A percentile compares a stretch with the other conserved stretches of the same genome.
Conservation (phyloP, 148 eudicot genomes). For the Euryodendron excelsum region DNA sequence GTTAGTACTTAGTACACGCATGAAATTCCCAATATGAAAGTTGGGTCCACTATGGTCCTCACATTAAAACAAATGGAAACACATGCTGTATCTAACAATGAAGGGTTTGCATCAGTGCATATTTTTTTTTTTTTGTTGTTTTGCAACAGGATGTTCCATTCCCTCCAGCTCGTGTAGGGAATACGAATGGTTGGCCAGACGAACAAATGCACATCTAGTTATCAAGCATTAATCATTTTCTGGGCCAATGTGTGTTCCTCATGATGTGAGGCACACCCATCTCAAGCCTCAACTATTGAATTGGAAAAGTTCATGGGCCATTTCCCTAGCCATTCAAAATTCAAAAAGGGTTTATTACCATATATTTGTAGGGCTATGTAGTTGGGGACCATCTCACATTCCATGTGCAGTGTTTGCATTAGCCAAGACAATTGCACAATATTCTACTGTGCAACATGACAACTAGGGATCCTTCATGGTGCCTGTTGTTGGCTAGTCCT, state of each 20-base stretch:
- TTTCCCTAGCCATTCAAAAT: conserved; percentile 1
- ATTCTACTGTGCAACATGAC: background rate
- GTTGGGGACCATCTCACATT: conserved; percentile 2
- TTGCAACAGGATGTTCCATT: too few relatives aligned
- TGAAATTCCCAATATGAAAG: background rate
- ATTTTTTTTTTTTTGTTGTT: too few relatives aligned
- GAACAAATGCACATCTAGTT: background rate
- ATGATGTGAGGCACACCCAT: background rate
- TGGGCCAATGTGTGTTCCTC: background rate
- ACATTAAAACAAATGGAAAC: background rate
- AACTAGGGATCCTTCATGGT: background rate
- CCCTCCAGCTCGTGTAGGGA: too few relatives aligned
- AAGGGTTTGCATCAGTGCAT: background rate
- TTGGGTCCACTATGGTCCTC: background rate
- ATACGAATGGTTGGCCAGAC: too few relatives aligned
- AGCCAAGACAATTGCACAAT: conserved; percentile 9
- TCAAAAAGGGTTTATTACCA: background rate
- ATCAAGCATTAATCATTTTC: background rate
- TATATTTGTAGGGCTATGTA: background rate
- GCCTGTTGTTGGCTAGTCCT: background rate
- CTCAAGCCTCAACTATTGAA: background rate
- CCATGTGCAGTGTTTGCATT: conserved; percentile 16
- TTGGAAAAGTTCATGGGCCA: background rate
- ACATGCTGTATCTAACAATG: background rate
- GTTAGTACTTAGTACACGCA: background rate